phyloP scores from a whole-genome alignment of 768 basidiomycete species.

The Boletus subparvulus region DNA sequence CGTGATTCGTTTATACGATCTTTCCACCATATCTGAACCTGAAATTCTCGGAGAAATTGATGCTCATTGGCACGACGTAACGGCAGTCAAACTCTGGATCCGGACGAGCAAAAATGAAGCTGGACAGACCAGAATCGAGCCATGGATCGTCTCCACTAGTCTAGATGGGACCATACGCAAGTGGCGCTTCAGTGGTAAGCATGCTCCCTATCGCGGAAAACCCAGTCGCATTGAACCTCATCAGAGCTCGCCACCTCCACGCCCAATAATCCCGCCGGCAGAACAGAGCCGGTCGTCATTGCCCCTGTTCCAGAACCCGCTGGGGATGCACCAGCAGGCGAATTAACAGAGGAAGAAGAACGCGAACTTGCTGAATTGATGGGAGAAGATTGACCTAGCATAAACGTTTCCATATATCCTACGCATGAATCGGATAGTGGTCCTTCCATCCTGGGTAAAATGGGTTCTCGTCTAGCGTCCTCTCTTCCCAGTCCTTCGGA shows the following conservation, averaged over 20 bases:
- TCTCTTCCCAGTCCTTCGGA: constrained; percentile 47
- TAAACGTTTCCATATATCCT: constrained; percentile 1
- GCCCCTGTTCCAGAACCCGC: constrained; percentile 29
- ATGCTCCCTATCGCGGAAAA: neutral
- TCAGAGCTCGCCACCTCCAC: constrained; percentile 31
- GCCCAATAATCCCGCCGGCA: constrained; percentile 18
- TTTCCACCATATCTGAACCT: constrained; percentile 64
- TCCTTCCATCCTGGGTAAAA: constrained; percentile 50
- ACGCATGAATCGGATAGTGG: constrained; percentile 17
- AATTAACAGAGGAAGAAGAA: constrained; percentile 87
- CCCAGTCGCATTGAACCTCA: neutral
- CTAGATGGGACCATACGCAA: constrained; percentile 85
- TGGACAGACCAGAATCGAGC: constrained; percentile 54
- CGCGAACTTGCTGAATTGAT: constrained; percentile 83
- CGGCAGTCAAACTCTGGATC: constrained; percentile 71
- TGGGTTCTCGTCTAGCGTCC: constrained; percentile 50
- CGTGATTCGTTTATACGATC: constrained; percentile 75
- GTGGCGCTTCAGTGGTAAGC: constrained; percentile 72
- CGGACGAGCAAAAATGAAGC: constrained; percentile 46
- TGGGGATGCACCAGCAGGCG: constrained; percentile 30
- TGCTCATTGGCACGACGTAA: constrained; percentile 90
- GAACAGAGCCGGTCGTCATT: constrained; percentile 18
- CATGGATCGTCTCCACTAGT: constrained; percentile 82
- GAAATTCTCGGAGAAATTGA: constrained; percentile 74
- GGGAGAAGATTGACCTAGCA: constrained; percentile 32